Evolutionary conservation across 192 early-diverging fungal species (phyloP).

Genomic region (Blastocladiella britannica): DNA sequence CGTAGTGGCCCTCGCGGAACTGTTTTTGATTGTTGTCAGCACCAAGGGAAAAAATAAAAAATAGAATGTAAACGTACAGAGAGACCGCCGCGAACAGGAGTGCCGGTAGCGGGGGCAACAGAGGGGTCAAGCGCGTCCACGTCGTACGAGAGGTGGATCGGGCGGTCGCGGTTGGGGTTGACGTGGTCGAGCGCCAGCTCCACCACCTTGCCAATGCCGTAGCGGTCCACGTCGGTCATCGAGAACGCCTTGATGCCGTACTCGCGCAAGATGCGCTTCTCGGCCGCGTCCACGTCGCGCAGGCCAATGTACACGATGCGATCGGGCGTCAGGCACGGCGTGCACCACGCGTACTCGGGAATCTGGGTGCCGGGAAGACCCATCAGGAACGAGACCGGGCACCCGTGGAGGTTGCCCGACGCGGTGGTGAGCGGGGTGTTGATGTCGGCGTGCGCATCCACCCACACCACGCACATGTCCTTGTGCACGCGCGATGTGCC

Average conservation of each 20-base stretch:
- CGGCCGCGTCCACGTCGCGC: slow-evolving; percentile 73
- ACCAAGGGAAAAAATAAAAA: too few species aligned
- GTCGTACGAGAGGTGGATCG: slow-evolving; percentile 81
- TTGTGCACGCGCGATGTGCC: slow-evolving; percentile 54
- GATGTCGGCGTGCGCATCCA: slow-evolving; percentile 88
- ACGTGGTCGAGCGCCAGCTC: slow-evolving; percentile 84
- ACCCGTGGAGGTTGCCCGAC: slow-evolving; percentile 88
- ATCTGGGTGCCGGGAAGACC: slow-evolving; percentile 45
- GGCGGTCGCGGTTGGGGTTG: slow-evolving; percentile 42
- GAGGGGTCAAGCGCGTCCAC: slow-evolving; percentile 89
- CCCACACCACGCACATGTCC: slow-evolving; percentile 75
- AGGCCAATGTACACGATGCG: slow-evolving; percentile 88
- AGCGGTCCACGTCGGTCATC: slow-evolving; percentile 89
- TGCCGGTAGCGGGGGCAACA: slow-evolving; percentile 64
- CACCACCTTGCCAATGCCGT: slow-evolving; percentile 78
- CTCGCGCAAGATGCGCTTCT: slow-evolving; percentile 64
- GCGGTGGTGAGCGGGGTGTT: slow-evolving; percentile 76
- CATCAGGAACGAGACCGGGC: slow-evolving; percentile 73
- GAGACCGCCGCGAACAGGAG: not conserved
- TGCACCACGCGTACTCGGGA: slow-evolving; percentile 55
- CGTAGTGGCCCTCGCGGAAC: slow-evolving; percentile 93
- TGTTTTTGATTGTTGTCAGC: too few species aligned
- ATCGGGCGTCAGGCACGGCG: slow-evolving; percentile 45
- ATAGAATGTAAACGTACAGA: too few species aligned
- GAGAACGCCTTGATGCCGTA: slow-evolving; percentile 79